Percentiles rank a stretch among this genome's conserved stretches.
These are phyloP conservation scores for Aulographum hederae DNA, from an alignment of 2,329 filamentous ascomycete species.

Conservation along the genomic window DNA sequence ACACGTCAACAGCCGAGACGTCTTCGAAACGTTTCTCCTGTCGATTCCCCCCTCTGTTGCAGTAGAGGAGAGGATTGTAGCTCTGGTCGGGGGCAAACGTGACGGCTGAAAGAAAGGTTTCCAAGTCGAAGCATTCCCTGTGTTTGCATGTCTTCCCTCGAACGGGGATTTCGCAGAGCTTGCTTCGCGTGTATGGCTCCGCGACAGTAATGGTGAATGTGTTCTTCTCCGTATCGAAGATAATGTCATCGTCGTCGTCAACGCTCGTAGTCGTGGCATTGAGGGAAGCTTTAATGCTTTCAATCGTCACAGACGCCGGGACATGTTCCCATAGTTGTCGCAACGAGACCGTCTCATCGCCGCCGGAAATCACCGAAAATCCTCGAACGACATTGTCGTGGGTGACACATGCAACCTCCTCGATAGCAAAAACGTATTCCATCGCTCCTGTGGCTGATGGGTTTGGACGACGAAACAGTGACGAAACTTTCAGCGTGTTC, in stretches of 20 bases:
- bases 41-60: too few species aligned
- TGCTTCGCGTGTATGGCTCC: conserved; percentile 25
- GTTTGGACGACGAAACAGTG: too few species aligned
- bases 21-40: too few species aligned
- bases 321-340: conserved; percentile 15
- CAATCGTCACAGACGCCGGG: conserved; percentile 30
- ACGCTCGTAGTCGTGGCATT: conserved; percentile 14
- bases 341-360: conserved; percentile 15
- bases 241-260: conserved; percentile 33
- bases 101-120: conserved; percentile 53
- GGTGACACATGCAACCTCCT: neutral
- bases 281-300: conserved; percentile 36
- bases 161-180: conserved; percentile 50
- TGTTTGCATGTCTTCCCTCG: conserved; percentile 55
- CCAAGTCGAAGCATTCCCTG: conserved; percentile 76
- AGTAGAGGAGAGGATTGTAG: conserved; percentile 10
- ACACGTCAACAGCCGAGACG: conserved; percentile 40
- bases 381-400: neutral
- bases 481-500: conserved; percentile 41
- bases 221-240: conserved; percentile 20
- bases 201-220: conserved; percentile 24
- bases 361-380: too few species aligned
- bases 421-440: neutral
- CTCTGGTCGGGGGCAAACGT: conserved; percentile 12
- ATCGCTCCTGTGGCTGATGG: neutral